Base-by-base conservation (phyloP, 2,329 filamentous ascomycete species). In the Parastagonospora nodorum region DNA sequence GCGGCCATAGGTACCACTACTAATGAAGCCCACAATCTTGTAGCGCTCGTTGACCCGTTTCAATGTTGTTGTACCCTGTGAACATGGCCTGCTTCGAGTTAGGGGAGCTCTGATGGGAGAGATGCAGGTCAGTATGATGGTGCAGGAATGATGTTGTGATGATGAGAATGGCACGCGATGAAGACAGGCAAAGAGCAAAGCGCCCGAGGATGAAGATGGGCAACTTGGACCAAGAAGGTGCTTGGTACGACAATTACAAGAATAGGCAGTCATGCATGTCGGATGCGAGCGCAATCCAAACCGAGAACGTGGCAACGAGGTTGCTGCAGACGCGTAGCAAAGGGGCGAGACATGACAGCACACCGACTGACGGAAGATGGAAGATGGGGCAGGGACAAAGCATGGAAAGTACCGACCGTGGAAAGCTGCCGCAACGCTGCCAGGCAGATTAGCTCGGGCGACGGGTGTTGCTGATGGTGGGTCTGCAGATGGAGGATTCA, bases 1-100 rank as follows among this genome's bases (percentile, higher is more conserved):
- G 29, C 94, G 88, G 31, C 94, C 94, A 83, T 99, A 99, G 12
- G 94, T 99, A 40, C 94, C 94, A 63, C 91, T 96, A 71, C 91
- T 96, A 66, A 99, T 99, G 80, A 99, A 99, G 37, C 94, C 94
- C 49, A 99, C 88, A 65, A 99, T 94, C 65, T 94, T 92, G 77
- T 97, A 99, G 61, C 89, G 88, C 75, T 97, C 93, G 53, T 88
- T 88, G 50, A 97, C 91, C 56, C 90, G 88, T 57, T 94, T 89
- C 75, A 96, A 96, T 96, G 71, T 79, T 84, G 42, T 79, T 80
- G 65, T 87, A 87, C 56, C 75, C 75, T 24, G 76, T 72, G 45
- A 79, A 72, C 60, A 79, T 75, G 67, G 70, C 61, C 61, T 67
- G 51, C 27, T 60, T 48, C 16, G 62, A 63, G 47, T 68, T 66